phyloP scores from a whole-genome alignment of 148 eudicot species.

The Rhododendron griersonianum region DNA sequence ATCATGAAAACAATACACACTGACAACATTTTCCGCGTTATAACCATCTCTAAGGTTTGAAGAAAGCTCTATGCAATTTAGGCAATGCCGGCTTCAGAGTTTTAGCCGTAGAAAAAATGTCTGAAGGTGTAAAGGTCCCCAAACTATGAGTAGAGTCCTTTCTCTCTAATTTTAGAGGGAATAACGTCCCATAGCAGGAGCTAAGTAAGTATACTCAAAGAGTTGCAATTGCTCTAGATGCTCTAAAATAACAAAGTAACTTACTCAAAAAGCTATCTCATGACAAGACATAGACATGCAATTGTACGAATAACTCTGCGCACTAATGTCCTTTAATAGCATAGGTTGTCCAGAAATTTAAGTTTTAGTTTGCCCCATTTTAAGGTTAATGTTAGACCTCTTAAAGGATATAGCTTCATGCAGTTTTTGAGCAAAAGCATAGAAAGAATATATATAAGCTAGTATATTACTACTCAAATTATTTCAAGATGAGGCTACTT shows the following conservation, averaged over 20 bases:
- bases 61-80: too few relatives aligned
- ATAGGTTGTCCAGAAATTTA: background rate
- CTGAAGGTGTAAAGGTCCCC: background rate
- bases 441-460: background rate
- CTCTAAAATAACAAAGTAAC: background rate
- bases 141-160: background rate
- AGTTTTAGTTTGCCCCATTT: background rate
- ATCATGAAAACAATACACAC: too few relatives aligned
- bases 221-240: background rate
- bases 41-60: too few relatives aligned
- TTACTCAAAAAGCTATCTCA: background rate
- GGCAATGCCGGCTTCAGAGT: too few relatives aligned
- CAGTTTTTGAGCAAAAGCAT: background rate
- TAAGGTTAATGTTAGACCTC: background rate
- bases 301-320: too few relatives aligned
- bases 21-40: too few relatives aligned
- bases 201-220: background rate
- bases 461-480: background rate
- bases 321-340: too few relatives aligned
- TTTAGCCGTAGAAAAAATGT: background rate
- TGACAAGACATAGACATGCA: background rate
- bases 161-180: background rate
- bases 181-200: background rate
- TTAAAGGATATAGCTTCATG: background rate
- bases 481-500: background rate